Evolutionary conservation across 345 rosid species (phyloP), one percentile per base, ranked within the genome.

Genomic region (Citrus mangshanensis): DNA sequence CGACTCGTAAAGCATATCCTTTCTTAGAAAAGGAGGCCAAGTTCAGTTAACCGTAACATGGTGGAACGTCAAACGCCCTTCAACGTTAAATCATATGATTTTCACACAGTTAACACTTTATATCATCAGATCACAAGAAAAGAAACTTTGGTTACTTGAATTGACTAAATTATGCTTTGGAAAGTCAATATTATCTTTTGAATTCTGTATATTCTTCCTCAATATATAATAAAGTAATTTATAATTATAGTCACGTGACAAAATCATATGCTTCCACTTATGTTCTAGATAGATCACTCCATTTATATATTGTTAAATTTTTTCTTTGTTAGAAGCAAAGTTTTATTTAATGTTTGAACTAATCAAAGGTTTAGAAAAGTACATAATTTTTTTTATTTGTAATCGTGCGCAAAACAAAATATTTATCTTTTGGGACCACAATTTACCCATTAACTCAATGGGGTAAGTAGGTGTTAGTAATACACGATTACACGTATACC

Each of bases 21-120:
- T 16, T 6, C 22, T 21, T 10, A 3, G 4, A 27, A 77, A n/a
- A 62, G 18, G 32, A 22, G 75, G 25, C 80, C 70, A 78, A 78
- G 70, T 78, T 78, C 84, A 74, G 3, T 68, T 73, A 61, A 81
- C 77, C 69, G 7, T 18, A 27, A 4, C 18, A 62, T 18, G 19
- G 58, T 60, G 74, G 18, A 74, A 10, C 16, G 6, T 30, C 21
- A 18, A 9, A 58, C 25, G 4, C 25, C 18, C 13, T 24, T 37
- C 5, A 64, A 58, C 19, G 24, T 42, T 46, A 46, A 42, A 46
- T 46, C 18, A 46, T 46, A 46, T 12, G 51, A 46, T 46, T 13
- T 46, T 46, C 51, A 3, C 51, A 46, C 51, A 12, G 18, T 46
- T 46, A 46, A 46, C 51, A 3, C 21, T 59, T 75, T 32, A 70